Base-by-base conservation (phyloP, 306 rosid genomes). In the Malus domestica region DNA sequence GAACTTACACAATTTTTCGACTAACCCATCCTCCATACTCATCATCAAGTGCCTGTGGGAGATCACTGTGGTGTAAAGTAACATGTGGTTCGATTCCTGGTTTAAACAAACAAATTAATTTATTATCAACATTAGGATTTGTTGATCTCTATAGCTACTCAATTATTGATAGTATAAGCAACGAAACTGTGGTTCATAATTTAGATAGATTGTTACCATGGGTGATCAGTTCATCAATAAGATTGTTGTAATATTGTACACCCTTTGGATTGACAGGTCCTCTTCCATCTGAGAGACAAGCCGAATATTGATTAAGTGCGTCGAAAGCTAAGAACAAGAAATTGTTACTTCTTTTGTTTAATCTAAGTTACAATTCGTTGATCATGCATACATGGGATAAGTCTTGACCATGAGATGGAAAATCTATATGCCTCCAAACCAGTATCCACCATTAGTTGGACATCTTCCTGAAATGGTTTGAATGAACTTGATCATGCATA, bases 401-500 rank as follows among this genome's bases (percentile, higher is more conserved):
- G 81, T 81, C 98, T 88, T 0, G 97, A 91, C 96, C 97, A 91
- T 32, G 98, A 91, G 79, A 91, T 91, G 70, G 98, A 93, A 82
- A 93, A 91, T 87, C 96, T 88, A 46, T 88, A 89, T 8, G 88
- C 97, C 4, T 91, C 96, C 61, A 93, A 80, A 44, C 98, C 98
- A 18, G 81, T 83, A 70, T 90, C 86, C 42, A 55, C 97, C 98
- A 90, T 90, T 46, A 90, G 89, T 44, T 45, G 77, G 73, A 88
- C 97, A 87, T 93, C 97, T 88, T 89, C 96, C 98, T 91, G 85
- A 83, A 88, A 73, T 15, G 46, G 15, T 72, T 71, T 54, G 20
- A 12, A 69, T 46, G 22, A 46, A 69, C 15, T 44, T 45, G 61
- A 64, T 12, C 63, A 29, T 27, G 29, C 68, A 40, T 58, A 40